Conservation (phyloP, 495 filamentous ascomycete species). For the Penicillium fimorum region DNA sequence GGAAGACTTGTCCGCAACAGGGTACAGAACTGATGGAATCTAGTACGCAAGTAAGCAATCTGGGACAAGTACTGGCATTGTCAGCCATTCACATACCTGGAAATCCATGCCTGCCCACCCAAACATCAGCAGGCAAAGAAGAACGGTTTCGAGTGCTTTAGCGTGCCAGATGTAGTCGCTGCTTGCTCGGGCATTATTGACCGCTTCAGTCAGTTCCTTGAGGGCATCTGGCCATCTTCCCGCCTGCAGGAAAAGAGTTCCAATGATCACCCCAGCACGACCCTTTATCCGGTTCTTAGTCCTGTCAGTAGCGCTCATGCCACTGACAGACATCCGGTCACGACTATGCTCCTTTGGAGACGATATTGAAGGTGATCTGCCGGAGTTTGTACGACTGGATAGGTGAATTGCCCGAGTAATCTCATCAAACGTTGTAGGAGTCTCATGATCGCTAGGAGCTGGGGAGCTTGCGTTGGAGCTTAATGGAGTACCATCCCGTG, state of each 20-base stretch:
- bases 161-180: constrained; percentile 96
- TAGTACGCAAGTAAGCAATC: constrained; percentile 21
- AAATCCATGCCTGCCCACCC: constrained; percentile 87
- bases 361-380: constrained; percentile 34
- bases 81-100: constrained; percentile 52
- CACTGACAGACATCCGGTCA: constrained; percentile 79
- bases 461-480: constrained; percentile 47
- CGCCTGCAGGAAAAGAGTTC: constrained; percentile 80
- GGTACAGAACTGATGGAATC: constrained; percentile 64
- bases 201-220: constrained; percentile 79
- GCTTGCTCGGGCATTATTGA: constrained; percentile 69
- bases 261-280: constrained; percentile 75
- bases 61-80: background rate
- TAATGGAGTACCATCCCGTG: constrained; percentile 51
- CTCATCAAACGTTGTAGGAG: constrained; percentile 71
- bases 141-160: constrained; percentile 85
- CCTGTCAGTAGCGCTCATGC: constrained; percentile 78
- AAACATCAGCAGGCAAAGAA: constrained; percentile 78
- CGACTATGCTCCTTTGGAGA: constrained; percentile 56
- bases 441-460: constrained; percentile 48
- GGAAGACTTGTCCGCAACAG: constrained; percentile 53
- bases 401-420: constrained; percentile 54
- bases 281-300: constrained; percentile 81
- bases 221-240: constrained; percentile 89
- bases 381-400: constrained; percentile 37